phyloP scores from a whole-genome alignment of 1,284 basidiomycete species.

The Heterobasidion parviporum region DNA sequence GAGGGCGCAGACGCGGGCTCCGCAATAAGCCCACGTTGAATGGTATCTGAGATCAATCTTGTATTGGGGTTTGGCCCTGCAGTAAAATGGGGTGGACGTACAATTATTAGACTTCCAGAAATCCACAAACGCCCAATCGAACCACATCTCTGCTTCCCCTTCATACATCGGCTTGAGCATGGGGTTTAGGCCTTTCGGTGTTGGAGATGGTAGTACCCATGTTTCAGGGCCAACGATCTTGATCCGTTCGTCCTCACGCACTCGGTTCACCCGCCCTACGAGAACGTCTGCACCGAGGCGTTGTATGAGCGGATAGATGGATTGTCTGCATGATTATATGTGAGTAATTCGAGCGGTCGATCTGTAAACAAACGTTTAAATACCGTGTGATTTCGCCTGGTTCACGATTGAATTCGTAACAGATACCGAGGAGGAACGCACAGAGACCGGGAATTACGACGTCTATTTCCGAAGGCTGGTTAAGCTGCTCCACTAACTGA shows the following conservation, averaged over 20 bases:
- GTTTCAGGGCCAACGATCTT: conserved; percentile 81
- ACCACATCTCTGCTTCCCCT: conserved; percentile 88
- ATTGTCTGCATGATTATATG: conserved; percentile 42
- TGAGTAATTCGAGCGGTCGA: background rate
- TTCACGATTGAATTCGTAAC: conserved; percentile 93
- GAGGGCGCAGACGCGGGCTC: conserved; percentile 58
- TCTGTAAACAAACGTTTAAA: background rate
- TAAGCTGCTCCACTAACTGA: conserved; percentile 90
- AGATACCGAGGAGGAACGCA: conserved; percentile 86
- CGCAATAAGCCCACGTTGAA: conserved; percentile 57
- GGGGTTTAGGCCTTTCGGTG: conserved; percentile 20
- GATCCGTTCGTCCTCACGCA: conserved; percentile 90
- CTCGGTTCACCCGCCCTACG: conserved; percentile 76
- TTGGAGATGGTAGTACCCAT: conserved; percentile 45
- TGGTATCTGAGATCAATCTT: conserved; percentile 40
- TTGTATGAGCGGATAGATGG: conserved; percentile 83
- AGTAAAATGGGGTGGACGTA: conserved; percentile 29
- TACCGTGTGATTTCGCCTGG: conserved; percentile 87
- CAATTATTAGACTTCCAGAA: conserved; percentile 98
- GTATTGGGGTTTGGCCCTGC: background rate
- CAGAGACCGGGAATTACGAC: conserved; percentile 86
- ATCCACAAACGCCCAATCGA: conserved; percentile 98
- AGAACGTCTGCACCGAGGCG: conserved; percentile 84
- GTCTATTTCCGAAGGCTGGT: conserved; percentile 80
- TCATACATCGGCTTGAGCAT: conserved; percentile 24